phyloP scores from a whole-genome alignment of 1,284 basidiomycete genomes.

The Marasmius oreades region DNA sequence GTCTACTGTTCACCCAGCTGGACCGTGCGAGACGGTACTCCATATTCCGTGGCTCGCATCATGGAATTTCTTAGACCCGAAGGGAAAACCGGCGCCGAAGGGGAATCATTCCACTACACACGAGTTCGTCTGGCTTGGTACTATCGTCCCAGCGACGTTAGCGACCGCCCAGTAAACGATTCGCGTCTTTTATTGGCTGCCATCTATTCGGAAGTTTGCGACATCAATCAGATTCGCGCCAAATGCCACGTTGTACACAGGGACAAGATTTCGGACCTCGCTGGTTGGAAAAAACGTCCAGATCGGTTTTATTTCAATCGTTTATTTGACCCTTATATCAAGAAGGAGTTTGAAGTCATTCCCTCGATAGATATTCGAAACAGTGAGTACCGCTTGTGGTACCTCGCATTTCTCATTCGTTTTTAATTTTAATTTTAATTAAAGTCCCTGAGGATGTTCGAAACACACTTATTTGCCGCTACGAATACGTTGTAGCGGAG shows the following conservation, averaged over 20 bases:
- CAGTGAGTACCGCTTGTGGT: slow-evolving; percentile 50
- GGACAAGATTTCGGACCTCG: slow-evolving; percentile 90
- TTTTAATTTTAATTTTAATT: too few species aligned
- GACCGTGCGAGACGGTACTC: slow-evolving; percentile 87
- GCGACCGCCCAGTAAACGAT: slow-evolving; percentile 81
- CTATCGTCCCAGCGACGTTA: slow-evolving; percentile 88
- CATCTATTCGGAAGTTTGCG: slow-evolving; percentile 93
- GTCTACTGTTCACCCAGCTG: slow-evolving; percentile 93
- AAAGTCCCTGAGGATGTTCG: slow-evolving; percentile 80
- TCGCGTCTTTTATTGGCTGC: slow-evolving; percentile 88
- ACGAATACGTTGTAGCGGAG: slow-evolving; percentile 95
- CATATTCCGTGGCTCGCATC: slow-evolving; percentile 91
- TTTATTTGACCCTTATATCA: slow-evolving; percentile 96
- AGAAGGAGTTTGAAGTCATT: slow-evolving; percentile 97
- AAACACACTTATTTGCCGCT: slow-evolving; percentile 74
- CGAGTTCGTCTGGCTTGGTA: slow-evolving; percentile 91
- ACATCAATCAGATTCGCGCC: slow-evolving; percentile 86
- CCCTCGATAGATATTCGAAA: slow-evolving; percentile 86
- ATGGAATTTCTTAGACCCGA: slow-evolving; percentile 85
- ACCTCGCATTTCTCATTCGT: too few species aligned
- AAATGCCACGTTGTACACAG: slow-evolving; percentile 92
- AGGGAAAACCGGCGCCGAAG: slow-evolving; percentile 35
- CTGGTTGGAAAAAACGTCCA: slow-evolving; percentile 93
- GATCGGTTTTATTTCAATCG: slow-evolving; percentile 95
- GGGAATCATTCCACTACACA: slow-evolving; percentile 63